These are phyloP conservation scores for Lyophyllum atratum DNA, from an alignment of 768 basidiomycete genomes.

Conservation along the genomic window DNA sequence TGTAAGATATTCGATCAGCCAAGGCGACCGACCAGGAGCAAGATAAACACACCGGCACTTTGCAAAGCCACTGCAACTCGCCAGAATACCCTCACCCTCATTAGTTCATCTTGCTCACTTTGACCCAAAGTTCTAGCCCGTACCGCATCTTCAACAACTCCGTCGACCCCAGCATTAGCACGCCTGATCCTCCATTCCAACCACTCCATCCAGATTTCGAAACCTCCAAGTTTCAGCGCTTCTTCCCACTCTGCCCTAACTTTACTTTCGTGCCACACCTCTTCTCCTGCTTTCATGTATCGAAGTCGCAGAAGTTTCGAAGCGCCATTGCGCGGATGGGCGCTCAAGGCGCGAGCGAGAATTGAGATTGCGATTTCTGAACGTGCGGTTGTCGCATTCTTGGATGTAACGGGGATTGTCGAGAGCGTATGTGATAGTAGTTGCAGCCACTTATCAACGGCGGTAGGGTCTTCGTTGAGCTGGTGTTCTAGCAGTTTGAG, in stretches of 20 bases:
- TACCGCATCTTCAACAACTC: slow-evolving; percentile 51
- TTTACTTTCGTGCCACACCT: slow-evolving; percentile 63
- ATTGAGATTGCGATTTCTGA: slow-evolving; percentile 73
- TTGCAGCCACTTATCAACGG: slow-evolving; percentile 60
- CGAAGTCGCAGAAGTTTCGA: slow-evolving; percentile 57
- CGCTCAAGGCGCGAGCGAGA: slow-evolving; percentile 61
- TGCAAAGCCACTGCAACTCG: slow-evolving; percentile 61
- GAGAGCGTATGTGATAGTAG: slow-evolving; percentile 65
- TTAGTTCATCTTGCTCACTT: slow-evolving; percentile 48
- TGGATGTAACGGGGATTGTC: slow-evolving; percentile 60
- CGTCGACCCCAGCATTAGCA: slow-evolving; percentile 48
- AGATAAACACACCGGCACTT: slow-evolving; percentile 56
- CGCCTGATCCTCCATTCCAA: slow-evolving; percentile 70
- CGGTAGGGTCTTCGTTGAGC: slow-evolving; percentile 51
- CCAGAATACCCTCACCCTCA: slow-evolving; percentile 69
- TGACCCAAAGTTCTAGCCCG: slow-evolving; percentile 44
- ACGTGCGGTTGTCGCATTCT: slow-evolving; percentile 67
- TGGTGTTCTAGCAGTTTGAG: slow-evolving; percentile 60
- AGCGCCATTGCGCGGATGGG: slow-evolving; percentile 49
- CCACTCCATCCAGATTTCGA: slow-evolving; percentile 78
- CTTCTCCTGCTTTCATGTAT: slow-evolving; percentile 73
- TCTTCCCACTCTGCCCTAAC: slow-evolving; percentile 69
- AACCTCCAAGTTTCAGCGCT: slow-evolving; percentile 52
- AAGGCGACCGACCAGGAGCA: background rate
- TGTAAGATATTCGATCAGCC: slow-evolving; percentile 27